Evolutionary conservation across 2,329 filamentous ascomycete genomes (phyloP), one percentile per base, ranked within the genome.

Genomic region (Aspergillus brunneoviolaceus): DNA sequence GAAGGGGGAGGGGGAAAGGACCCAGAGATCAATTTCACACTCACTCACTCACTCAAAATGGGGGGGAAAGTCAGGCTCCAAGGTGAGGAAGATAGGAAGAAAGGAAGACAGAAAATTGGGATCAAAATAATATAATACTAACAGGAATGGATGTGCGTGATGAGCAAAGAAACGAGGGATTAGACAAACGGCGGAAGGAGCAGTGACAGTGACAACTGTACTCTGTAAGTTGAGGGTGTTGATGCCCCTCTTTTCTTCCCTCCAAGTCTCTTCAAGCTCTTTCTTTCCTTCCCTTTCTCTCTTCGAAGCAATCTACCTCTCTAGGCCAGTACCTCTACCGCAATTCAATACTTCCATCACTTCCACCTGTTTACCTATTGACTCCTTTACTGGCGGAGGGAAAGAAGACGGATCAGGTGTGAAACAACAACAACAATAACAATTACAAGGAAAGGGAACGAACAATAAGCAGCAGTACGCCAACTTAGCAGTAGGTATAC

Each of bases 211-310:
- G 23, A 23, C 23, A 23, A 23, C 23, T 23, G 23, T 19, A 19
- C 19, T 19, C 19, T 19, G 19, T 23, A 23, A 35, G 14, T 12
- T 35, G 33, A 35, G 14, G 33, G 11, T 35, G 58, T 25, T 33
- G 52, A 55, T 55, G 47, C 27, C 25, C 27, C 47, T 55, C 33
- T 55, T 52, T 59, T 56, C 47, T 55, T 31, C 23, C 42, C 25
- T 51, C 49, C 47, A n/a, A 16, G 12, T 10, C 6, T 45, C 5
- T 19, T 16, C 16, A 29, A 29, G 7, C 39, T 45, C 39, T 45
- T 12, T 35, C 33, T 35, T 35, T 35, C 33, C 33, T 35, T 35
- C 33, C 33, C 33, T 35, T 16, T 35, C 14, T 12, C 33, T 5
- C 33, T 35, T 16, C 33, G 9, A 29, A 29, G 7, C 27, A 29